phyloP scores from a whole-genome alignment of 2,329 filamentous ascomycete species.

The Pestalotiopsis sp. region DNA sequence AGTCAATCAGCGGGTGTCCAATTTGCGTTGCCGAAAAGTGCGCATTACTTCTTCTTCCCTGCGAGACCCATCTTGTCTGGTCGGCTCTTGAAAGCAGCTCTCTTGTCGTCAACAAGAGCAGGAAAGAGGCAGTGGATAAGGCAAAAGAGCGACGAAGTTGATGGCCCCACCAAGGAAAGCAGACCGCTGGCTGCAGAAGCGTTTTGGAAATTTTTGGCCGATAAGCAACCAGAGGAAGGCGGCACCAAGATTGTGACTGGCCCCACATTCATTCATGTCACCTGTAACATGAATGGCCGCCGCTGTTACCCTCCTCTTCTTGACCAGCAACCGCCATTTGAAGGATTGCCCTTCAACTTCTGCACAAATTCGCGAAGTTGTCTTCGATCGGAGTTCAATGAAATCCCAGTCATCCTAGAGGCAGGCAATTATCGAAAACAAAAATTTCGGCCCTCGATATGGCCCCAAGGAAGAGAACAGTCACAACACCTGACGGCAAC shows the following conservation, averaged over 20 bases:
- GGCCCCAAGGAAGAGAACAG: conserved; percentile 4
- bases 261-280: not conserved
- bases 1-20: conserved; percentile 16
- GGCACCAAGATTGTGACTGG: not conserved
- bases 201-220: conserved; percentile 13
- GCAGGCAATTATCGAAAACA: too few species aligned
- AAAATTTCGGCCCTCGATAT: not conserved
- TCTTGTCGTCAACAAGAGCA: not conserved
- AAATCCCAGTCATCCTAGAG: too few species aligned
- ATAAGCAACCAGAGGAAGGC: conserved; percentile 7
- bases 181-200: not conserved
- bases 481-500: conserved; percentile 1
- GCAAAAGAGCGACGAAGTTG: conserved; percentile 1
- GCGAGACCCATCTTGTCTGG: conserved; percentile 64
- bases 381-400: too few species aligned
- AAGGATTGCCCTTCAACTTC: too few species aligned
- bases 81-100: not conserved
- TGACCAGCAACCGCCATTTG: not conserved
- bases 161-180: conserved; percentile 4
- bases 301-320: not conserved
- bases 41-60: conserved; percentile 63
- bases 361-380: too few species aligned
- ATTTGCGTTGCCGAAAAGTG: not conserved
- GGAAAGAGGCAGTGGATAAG: not conserved
- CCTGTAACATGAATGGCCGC: not conserved